These are phyloP conservation scores for Sapria himalayana DNA, from an alignment of 345 rosid genomes.

Conservation along the genomic window DNA sequence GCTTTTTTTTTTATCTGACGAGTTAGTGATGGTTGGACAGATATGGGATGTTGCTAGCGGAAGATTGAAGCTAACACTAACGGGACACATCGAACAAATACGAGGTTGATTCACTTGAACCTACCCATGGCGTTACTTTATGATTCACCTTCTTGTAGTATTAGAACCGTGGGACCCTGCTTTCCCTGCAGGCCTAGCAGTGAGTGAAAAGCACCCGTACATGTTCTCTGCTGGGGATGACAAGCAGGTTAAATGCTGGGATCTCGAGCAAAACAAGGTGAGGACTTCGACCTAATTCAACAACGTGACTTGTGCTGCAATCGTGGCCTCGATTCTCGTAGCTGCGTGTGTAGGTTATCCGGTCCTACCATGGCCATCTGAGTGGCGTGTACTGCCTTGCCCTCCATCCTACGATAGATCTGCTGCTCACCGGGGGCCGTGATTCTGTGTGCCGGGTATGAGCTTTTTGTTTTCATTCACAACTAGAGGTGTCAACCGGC, in stretches of 20 bases:
- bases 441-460: conserved; percentile 98
- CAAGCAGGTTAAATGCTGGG: conserved; percentile 99
- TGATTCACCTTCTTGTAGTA: too few species aligned
- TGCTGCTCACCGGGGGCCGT: conserved; percentile 89
- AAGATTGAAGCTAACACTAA: conserved; percentile 71
- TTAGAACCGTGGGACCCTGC: background rate
- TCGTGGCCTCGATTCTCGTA: background rate
- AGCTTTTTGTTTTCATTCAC: conserved; percentile 9
- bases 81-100: conserved; percentile 91
- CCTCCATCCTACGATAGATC: conserved; percentile 78
- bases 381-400: conserved; percentile 99
- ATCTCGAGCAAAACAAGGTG: conserved; percentile 98
- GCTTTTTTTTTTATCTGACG: background rate
- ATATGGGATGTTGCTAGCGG: conserved; percentile 97
- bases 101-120: conserved; percentile 58
- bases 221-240: conserved; percentile 99
- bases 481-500: too few species aligned
- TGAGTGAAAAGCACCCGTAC: conserved; percentile 71
- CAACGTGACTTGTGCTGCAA: background rate
- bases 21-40: conserved; percentile 17
- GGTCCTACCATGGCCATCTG: conserved; percentile 95
- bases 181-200: conserved; percentile 58
- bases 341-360: conserved; percentile 37
- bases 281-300: conserved; percentile 4
- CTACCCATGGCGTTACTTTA: too few species aligned